These are phyloP conservation scores for Pelargonium fulgidum DNA, from an alignment of 441 rosid genomes.

Conservation along the genomic window DNA sequence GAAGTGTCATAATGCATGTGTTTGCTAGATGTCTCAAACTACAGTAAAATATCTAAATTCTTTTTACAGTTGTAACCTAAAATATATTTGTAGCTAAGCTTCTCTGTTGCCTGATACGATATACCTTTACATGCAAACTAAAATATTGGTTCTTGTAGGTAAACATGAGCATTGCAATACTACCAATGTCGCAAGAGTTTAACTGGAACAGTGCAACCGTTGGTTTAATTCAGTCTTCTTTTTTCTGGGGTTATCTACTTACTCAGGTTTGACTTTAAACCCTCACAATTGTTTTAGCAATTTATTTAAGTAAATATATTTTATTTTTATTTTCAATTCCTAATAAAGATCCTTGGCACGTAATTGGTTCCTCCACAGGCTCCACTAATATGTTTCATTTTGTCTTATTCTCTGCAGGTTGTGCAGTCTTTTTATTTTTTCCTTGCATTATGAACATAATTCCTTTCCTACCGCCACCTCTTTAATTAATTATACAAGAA, in stretches of 20 bases:
- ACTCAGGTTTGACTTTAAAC: constrained; percentile 57
- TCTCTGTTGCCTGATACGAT: not conserved
- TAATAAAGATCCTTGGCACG: not conserved
- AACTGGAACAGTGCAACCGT: constrained; percentile 95
- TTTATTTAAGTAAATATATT: not conserved
- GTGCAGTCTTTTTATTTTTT: too few species aligned
- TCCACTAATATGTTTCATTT: too few species aligned
- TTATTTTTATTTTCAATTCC: not conserved
- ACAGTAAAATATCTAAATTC: constrained; percentile 1
- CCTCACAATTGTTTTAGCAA: not conserved
- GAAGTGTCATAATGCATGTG: constrained; percentile 1
- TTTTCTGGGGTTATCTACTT: constrained; percentile 97
- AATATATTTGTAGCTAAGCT: not conserved
- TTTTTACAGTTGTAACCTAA: not conserved
- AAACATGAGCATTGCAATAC: constrained; percentile 98
- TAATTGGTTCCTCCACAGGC: too few species aligned
- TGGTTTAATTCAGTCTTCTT: constrained; percentile 95
- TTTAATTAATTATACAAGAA: too few species aligned
- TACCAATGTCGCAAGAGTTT: constrained; percentile 93
- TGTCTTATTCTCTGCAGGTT: too few species aligned
- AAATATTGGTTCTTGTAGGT: constrained; percentile 45
- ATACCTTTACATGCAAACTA: constrained; percentile 16
- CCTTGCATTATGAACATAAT: not conserved
- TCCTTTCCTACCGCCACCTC: constrained; percentile 7
- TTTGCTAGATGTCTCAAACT: constrained; percentile 8